Evolutionary conservation across 1,284 basidiomycete genomes (phyloP).

Genomic region (Fomitopsis palustris): DNA sequence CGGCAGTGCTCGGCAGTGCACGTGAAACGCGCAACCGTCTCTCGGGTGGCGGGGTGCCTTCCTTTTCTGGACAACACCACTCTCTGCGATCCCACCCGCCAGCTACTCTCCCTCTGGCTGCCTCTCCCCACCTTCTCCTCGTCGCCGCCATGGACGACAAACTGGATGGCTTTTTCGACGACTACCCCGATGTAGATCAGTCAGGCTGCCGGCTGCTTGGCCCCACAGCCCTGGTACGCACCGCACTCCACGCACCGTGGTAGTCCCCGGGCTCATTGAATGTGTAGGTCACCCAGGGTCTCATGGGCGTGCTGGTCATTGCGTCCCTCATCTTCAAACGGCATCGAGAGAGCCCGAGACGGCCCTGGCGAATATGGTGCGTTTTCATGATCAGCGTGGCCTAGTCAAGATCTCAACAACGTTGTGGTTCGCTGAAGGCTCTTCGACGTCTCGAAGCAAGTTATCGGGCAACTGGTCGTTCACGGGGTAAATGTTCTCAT

Average conservation of each 20-base stretch:
- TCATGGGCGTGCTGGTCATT: constrained; percentile 88
- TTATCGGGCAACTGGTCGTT: constrained; percentile 88
- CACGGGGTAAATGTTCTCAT: constrained; percentile 86
- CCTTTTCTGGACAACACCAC: neutral
- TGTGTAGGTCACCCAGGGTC: constrained; percentile 68
- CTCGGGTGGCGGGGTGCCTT: neutral
- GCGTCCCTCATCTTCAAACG: constrained; percentile 86
- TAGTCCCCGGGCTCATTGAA: neutral
- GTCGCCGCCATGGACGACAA: constrained; percentile 14
- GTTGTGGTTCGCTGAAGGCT: constrained; percentile 44
- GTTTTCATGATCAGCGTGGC: constrained; percentile 18
- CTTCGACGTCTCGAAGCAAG: constrained; percentile 90
- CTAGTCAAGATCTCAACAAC: neutral
- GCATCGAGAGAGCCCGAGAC: constrained; percentile 79
- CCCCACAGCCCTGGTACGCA: constrained; percentile 60
- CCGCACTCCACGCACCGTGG: neutral
- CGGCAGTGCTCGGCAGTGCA: constrained; percentile 1
- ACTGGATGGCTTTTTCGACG: constrained; percentile 17
- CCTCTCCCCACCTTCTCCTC: neutral
- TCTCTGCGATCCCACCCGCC: neutral
- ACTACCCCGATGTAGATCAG: constrained; percentile 50
- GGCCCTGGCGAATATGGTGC: constrained; percentile 92
- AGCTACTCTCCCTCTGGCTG: constrained; percentile 1
- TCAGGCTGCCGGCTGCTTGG: constrained; percentile 63
- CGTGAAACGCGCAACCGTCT: neutral